Percentiles rank a stretch among this genome's conserved stretches.
Conservation (phyloP, 2,329 filamentous ascomycete genomes). For the Claviceps fusiformis region DNA sequence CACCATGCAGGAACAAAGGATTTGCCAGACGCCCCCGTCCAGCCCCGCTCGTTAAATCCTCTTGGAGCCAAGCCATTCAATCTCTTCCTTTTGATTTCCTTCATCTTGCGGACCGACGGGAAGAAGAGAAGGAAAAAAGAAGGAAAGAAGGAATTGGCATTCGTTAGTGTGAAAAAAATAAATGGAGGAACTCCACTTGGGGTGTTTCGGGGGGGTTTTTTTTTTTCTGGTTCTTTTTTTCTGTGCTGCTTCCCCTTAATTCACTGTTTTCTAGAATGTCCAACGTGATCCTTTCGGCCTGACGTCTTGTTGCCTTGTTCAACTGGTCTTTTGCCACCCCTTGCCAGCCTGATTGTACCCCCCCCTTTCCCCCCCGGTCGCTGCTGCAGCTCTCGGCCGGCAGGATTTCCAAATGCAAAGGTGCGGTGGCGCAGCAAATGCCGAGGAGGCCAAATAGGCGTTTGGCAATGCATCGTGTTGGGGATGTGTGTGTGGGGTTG, state of each 20-base stretch:
- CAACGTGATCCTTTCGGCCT: no score
- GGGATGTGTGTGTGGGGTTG: no score
- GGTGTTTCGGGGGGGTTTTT: no score
- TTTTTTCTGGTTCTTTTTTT: no score
- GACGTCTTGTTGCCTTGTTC: no score
- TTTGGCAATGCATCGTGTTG: not conserved
- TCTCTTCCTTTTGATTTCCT: not conserved
- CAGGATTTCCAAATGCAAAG: not conserved
- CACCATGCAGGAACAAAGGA: not conserved
- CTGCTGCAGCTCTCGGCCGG: constrained; percentile 1
- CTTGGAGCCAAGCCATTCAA: not conserved
- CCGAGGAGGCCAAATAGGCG: not conserved
- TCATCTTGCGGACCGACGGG: not conserved
- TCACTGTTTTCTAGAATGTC: not conserved
- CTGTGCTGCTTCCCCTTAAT: not conserved
- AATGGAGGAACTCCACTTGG: not conserved
- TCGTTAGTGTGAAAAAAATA: not conserved
- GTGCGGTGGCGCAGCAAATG: not conserved
- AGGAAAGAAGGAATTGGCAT: not conserved
- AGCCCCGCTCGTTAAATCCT: not conserved
- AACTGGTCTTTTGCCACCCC: no score
- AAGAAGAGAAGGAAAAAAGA: not conserved
- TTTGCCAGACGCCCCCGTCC: not conserved
- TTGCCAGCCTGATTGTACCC: no score
- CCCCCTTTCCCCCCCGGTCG: not conserved